A percentile compares a stretch with the other conserved stretches of the same genome.
phyloP scores from a whole-genome alignment of 176 grass and related monocot species.

The Alopecurus myosuroides region DNA sequence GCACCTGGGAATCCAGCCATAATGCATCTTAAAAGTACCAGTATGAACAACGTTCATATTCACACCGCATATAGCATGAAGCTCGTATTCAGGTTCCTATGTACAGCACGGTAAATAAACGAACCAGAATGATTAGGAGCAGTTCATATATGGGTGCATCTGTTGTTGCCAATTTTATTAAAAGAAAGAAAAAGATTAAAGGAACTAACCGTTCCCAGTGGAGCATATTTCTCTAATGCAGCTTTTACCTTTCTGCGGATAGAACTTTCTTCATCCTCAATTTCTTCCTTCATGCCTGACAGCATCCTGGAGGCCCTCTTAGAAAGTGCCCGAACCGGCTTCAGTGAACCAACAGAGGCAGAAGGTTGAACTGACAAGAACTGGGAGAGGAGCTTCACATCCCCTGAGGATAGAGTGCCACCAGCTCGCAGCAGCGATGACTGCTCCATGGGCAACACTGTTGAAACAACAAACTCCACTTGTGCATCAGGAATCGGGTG shows the following conservation, averaged over 20 bases:
- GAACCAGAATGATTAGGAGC: too few species aligned
- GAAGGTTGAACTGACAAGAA: too few species aligned
- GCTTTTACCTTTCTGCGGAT: slow-evolving; percentile 13
- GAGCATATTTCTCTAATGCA: slow-evolving; percentile 7
- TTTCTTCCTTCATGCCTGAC: background rate
- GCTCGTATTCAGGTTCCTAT: background rate
- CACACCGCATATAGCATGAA: slow-evolving; percentile 7
- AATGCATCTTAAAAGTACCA: too few species aligned
- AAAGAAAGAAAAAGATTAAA: background rate
- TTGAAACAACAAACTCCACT: background rate
- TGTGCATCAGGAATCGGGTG: slow-evolving; percentile 2
- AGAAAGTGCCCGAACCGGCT: too few species aligned
- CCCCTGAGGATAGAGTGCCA: background rate
- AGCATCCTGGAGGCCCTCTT: too few species aligned
- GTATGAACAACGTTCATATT: background rate
- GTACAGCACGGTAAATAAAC: too few species aligned
- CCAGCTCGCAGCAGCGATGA: background rate
- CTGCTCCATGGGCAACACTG: background rate
- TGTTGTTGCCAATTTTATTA: too few species aligned
- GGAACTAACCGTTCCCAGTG: background rate
- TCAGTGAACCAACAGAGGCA: too few species aligned
- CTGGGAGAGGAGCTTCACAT: background rate
- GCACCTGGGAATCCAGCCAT: too few species aligned
- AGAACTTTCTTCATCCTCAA: background rate
- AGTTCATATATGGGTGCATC: too few species aligned